A percentile compares a stretch with the other conserved stretches of the same genome.
Conservation (phyloP, 352 stramenopile genomes). For the Pythium sp. region DNA sequence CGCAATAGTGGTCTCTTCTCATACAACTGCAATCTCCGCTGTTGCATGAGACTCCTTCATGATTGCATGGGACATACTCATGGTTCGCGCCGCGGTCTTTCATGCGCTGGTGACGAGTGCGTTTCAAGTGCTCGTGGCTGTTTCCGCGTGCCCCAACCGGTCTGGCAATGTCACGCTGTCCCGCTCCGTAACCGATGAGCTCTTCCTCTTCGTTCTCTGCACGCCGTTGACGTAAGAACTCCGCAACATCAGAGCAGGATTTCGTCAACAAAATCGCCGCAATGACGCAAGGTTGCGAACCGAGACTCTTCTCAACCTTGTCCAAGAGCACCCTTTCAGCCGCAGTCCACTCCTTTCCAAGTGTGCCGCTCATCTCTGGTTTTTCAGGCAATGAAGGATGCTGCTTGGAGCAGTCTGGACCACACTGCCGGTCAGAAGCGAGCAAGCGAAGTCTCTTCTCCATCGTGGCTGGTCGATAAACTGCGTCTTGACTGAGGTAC, state of each 20-base stretch:
- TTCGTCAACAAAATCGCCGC: slow-evolving; percentile 36
- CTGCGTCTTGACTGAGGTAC: slow-evolving; percentile 49
- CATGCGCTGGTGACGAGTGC: slow-evolving; percentile 76
- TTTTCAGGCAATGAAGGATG: slow-evolving; percentile 6
- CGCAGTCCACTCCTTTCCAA: slow-evolving; percentile 26
- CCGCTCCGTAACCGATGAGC: slow-evolving; percentile 4
- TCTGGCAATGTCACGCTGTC: slow-evolving; percentile 21
- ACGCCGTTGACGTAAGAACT: slow-evolving; percentile 12
- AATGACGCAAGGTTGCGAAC: slow-evolving; percentile 40
- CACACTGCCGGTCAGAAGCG: slow-evolving; percentile 23
- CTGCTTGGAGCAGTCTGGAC: slow-evolving; percentile 24
- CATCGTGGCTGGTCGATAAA: slow-evolving; percentile 44
- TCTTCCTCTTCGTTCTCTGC: background rate
- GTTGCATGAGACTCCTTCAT: slow-evolving; percentile 53
- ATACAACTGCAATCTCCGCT: slow-evolving; percentile 72
- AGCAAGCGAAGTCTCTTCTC: slow-evolving; percentile 27
- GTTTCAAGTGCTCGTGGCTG: slow-evolving; percentile 60
- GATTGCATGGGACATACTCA: slow-evolving; percentile 67
- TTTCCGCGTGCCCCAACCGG: slow-evolving; percentile 47
- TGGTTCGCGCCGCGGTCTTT: slow-evolving; percentile 78
- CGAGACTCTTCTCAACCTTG: slow-evolving; percentile 38
- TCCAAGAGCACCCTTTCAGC: slow-evolving; percentile 42
- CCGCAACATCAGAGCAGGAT: slow-evolving; percentile 39
- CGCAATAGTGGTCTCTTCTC: slow-evolving; percentile 79
- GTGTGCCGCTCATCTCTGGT: background rate